Conservation (phyloP, 768 basidiomycete species). For the Suillus discolor region DNA sequence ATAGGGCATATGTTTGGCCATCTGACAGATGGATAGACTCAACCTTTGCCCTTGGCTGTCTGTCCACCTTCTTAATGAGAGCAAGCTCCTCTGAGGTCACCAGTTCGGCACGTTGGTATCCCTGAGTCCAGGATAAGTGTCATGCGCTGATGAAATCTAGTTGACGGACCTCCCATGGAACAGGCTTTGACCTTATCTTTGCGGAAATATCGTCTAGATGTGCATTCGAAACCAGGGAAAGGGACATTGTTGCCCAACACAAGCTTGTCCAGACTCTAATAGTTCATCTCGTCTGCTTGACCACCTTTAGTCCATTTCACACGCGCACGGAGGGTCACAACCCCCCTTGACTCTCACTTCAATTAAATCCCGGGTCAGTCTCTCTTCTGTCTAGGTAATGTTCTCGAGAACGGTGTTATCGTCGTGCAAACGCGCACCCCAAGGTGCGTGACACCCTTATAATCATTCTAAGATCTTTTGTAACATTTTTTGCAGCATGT, state of each 20-base stretch:
- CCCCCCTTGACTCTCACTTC: background rate
- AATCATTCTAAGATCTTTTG: too few relatives aligned
- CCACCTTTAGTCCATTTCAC: constrained; percentile 9
- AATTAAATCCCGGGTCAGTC: constrained; percentile 6
- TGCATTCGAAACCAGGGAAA: constrained; percentile 75
- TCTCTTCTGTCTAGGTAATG: constrained; percentile 19
- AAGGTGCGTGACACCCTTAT: constrained; percentile 24
- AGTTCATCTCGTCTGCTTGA: background rate
- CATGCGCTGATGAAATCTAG: background rate
- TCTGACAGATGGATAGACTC: constrained; percentile 83
- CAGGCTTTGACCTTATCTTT: constrained; percentile 87
- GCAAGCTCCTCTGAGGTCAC: constrained; percentile 86
- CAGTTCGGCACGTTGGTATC: constrained; percentile 92
- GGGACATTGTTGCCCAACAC: constrained; percentile 52
- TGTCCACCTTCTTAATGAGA: constrained; percentile 89
- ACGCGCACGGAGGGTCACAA: constrained; percentile 5
- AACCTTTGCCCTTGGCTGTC: constrained; percentile 70
- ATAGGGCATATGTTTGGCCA: constrained; percentile 77
- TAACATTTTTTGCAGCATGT: constrained; percentile 5
- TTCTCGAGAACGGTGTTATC: constrained; percentile 36
- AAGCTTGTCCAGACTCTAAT: background rate
- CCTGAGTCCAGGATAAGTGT: constrained; percentile 49
- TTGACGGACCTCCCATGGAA: constrained; percentile 89
- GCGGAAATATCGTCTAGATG: constrained; percentile 87
- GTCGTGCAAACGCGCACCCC: constrained; percentile 34